Percentiles rank a stretch among this genome's conserved stretches.
phyloP scores from a whole-genome alignment of 129 eudicot genomes.

The Escallonia rubra region DNA sequence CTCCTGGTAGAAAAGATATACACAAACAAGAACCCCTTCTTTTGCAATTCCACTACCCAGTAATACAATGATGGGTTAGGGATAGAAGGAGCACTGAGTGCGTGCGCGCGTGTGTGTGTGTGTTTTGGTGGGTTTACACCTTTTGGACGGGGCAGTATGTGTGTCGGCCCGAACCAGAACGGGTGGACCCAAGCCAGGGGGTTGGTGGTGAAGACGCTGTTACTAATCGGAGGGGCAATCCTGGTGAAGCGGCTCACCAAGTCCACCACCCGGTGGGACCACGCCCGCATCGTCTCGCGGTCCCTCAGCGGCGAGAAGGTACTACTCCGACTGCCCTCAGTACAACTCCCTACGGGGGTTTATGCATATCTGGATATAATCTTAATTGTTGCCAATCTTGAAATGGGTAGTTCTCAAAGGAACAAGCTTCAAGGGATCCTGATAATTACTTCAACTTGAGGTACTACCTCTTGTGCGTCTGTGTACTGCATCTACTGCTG shows the following conservation, averaged over 20 bases:
- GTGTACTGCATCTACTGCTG: no score
- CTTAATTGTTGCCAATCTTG: conserved; percentile 1
- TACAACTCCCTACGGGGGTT: background rate
- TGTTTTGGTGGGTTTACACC: background rate
- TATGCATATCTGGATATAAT: background rate
- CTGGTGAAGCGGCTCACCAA: conserved; percentile 79
- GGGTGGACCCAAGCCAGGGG: conserved; percentile 86
- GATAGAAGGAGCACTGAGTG: background rate
- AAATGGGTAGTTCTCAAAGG: conserved; percentile 54
- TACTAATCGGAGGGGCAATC: conserved; percentile 84
- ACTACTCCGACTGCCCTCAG: background rate
- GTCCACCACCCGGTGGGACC: conserved; percentile 99
- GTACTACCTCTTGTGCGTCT: conserved; percentile 19
- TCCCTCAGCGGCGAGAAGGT: conserved; percentile 91
- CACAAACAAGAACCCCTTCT: no score
- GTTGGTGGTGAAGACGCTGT: conserved; percentile 59
- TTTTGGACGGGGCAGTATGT: conserved; percentile 23
- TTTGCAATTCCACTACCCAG: no score
- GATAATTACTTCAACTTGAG: conserved; percentile 84
- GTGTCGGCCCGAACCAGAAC: conserved; percentile 38
- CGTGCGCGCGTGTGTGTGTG: no score
- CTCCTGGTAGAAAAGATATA: no score
- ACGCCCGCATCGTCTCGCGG: conserved; percentile 78
- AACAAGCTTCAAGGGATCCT: conserved; percentile 75
- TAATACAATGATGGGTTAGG: background rate